Evolutionary conservation across 352 stramenopile species (phyloP).

Genomic region (Phytophthora gonapodyides): DNA sequence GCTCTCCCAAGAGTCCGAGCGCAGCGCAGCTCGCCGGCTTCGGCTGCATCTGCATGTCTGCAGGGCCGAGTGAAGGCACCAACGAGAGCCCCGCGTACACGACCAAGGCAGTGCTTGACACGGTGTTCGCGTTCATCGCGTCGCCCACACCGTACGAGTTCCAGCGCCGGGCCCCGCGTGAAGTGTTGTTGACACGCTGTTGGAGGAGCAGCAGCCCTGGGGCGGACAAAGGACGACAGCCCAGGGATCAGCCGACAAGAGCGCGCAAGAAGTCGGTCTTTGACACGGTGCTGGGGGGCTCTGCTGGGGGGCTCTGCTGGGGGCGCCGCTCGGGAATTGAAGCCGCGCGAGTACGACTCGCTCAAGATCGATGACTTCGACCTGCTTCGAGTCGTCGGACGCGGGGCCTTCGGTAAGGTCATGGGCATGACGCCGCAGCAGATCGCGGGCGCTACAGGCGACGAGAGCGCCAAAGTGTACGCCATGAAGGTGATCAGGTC

Average conservation of each 20-base stretch:
- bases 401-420: conserved; percentile 97
- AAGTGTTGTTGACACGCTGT: conserved; percentile 54
- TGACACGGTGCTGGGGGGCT: conserved; percentile 28
- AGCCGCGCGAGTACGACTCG: conserved; percentile 53
- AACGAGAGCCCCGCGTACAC: conserved; percentile 72
- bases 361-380: conserved; percentile 96
- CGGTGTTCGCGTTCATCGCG: conserved; percentile 83
- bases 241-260: conserved; percentile 15
- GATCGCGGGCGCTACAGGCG: conserved; percentile 33
- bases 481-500: conserved; percentile 95
- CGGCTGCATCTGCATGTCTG: conserved; percentile 80
- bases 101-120: conserved; percentile 69
- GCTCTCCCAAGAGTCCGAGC: conserved; percentile 40
- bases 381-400: conserved; percentile 96
- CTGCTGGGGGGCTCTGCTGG: conserved; percentile 23
- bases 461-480: conserved; percentile 64
- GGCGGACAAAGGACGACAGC: conserved; percentile 12
- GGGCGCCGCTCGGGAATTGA: conserved; percentile 26
- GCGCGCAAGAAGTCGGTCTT: conserved; percentile 30
- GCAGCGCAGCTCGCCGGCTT: conserved; percentile 48
- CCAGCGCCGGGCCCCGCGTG: conserved; percentile 55
- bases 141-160: conserved; percentile 82
- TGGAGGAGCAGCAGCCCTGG: conserved; percentile 39
- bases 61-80: conserved; percentile 55
- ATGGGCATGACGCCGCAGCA: conserved; percentile 51